These are phyloP conservation scores for Lasiodiplodia citricola DNA, from an alignment of 2,329 filamentous ascomycete genomes.

Conservation along the genomic window DNA sequence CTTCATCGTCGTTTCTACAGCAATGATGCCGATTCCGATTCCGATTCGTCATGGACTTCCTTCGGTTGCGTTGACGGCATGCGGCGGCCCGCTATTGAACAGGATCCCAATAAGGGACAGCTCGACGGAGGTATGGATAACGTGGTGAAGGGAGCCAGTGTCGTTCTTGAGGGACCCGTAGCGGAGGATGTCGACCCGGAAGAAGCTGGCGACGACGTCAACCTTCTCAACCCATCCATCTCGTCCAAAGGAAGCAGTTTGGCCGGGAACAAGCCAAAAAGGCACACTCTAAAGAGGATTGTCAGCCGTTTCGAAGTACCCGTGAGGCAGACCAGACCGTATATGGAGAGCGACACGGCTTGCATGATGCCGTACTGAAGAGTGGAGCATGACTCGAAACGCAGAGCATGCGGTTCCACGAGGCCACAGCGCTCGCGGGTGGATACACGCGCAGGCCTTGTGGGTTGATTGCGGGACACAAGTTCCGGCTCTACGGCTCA, in stretches of 20 bases:
- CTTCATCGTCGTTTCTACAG: slow-evolving; percentile 12
- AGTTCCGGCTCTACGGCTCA: slow-evolving; percentile 6
- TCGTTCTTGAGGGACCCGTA: background rate
- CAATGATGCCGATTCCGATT: background rate
- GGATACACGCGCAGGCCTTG: background rate
- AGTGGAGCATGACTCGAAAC: background rate
- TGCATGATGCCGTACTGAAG: slow-evolving; percentile 9
- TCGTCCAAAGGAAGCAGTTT: background rate
- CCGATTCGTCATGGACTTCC: slow-evolving; percentile 20
- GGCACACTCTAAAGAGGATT: background rate
- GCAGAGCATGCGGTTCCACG: slow-evolving; percentile 4
- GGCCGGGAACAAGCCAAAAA: background rate
- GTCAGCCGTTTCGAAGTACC: slow-evolving; percentile 1
- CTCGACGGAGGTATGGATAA: background rate
- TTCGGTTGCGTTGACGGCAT: slow-evolving; percentile 26
- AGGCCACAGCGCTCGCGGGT: background rate
- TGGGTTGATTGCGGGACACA: slow-evolving; percentile 3
- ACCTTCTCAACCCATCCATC: background rate
- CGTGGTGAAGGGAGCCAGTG: background rate
- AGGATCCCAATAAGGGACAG: background rate
- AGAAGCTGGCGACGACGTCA: background rate
- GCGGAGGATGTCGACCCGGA: background rate
- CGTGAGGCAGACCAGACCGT: background rate
- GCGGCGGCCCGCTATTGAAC: slow-evolving; percentile 2
- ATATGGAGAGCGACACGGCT: slow-evolving; percentile 7